phyloP scores from a whole-genome alignment of 768 basidiomycete species.

The Lentinula guzmanii region DNA sequence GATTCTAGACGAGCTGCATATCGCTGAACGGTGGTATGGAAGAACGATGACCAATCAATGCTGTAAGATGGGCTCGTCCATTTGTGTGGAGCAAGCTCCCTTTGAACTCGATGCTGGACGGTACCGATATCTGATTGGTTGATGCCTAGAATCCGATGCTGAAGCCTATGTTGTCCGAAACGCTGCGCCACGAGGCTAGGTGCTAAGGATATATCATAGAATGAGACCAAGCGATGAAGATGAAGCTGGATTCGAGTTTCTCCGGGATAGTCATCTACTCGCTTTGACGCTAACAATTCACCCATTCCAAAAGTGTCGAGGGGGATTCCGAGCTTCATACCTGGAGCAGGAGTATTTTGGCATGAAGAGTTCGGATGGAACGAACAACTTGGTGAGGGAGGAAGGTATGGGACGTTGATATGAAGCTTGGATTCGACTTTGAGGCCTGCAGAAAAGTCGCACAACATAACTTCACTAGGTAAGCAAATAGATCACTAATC shows the following conservation, averaged over 20 bases:
- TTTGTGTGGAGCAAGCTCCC: constrained; percentile 3
- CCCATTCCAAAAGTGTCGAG: neutral
- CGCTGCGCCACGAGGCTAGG: constrained; percentile 23
- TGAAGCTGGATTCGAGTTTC: constrained; percentile 26
- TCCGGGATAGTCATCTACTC: constrained; percentile 27
- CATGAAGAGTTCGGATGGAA: neutral
- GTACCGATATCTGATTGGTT: constrained; percentile 16
- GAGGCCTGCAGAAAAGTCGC: constrained; percentile 24
- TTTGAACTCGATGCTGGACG: constrained; percentile 8
- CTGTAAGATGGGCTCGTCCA: constrained; percentile 13
- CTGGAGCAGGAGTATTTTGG: neutral
- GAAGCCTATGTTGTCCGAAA: constrained; percentile 17
- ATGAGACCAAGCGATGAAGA: constrained; percentile 25
- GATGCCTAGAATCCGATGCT: constrained; percentile 23
- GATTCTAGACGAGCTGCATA: constrained; percentile 24
- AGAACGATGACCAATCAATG: constrained; percentile 26
- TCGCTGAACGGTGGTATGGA: constrained; percentile 22
- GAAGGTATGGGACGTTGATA: constrained; percentile 4
- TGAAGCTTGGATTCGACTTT: constrained; percentile 15
- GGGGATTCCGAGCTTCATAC: constrained; percentile 5
- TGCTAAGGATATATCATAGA: constrained; percentile 26
- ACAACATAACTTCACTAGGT: constrained; percentile 29
- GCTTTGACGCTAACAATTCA: constrained; percentile 15
- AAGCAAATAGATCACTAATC: neutral
- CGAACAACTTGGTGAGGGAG: neutral